Evolutionary conservation across 192 early-diverging fungal genomes (phyloP).

Genomic region (Backusella morwellensis): DNA sequence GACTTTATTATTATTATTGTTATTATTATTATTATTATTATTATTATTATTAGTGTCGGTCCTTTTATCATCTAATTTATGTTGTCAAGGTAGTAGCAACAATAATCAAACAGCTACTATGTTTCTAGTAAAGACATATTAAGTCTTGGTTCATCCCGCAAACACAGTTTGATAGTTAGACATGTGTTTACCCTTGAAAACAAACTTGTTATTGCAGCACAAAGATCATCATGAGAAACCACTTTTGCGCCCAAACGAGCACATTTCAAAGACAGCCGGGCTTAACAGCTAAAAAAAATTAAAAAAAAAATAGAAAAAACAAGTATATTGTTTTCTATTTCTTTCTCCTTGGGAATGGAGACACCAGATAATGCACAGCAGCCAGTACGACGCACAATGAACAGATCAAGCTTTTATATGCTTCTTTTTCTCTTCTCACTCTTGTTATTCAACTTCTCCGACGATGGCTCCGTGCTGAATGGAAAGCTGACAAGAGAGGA

Average conservation of each 20-base stretch:
- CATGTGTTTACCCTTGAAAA: not conserved
- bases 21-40: too few relatives aligned
- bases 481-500: constrained; percentile 27
- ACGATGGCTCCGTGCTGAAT: constrained; percentile 30
- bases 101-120: too few relatives aligned
- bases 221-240: not conserved
- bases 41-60: too few relatives aligned
- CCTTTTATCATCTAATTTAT: too few relatives aligned
- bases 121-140: too few relatives aligned
- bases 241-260: not conserved
- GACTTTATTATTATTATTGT: too few relatives aligned
- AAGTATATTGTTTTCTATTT: not conserved
- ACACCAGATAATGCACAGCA: constrained; percentile 12
- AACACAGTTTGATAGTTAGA: too few relatives aligned
- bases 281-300: not conserved
- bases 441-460: constrained; percentile 42
- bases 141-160: too few relatives aligned
- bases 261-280: not conserved
- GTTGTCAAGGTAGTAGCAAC: too few relatives aligned
- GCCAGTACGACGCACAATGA: constrained; percentile 27
- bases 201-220: not conserved
- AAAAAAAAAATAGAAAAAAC: too few relatives aligned
- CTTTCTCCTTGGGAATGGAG: not conserved
- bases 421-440: constrained; percentile 41
- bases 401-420: constrained; percentile 34